These are phyloP conservation scores for Pichia inconspicua DNA, from an alignment of 1,139 yeast species.

Conservation along the genomic window DNA sequence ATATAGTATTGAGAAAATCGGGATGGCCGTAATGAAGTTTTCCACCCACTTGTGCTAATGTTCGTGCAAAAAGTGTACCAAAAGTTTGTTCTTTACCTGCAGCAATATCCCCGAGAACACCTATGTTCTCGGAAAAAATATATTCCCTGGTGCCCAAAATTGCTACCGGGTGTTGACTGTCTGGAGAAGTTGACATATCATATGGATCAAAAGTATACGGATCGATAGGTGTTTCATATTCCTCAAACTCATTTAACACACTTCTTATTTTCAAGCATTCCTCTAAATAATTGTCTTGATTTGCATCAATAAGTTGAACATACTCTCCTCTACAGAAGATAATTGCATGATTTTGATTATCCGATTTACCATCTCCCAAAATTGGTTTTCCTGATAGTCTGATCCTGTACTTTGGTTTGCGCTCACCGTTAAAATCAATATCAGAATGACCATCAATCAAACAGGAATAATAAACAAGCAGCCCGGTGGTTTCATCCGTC, in stretches of 20 bases:
- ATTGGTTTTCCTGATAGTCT: slow-evolving; percentile 98
- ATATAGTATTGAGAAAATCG: slow-evolving; percentile 68
- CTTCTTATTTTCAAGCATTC: slow-evolving; percentile 97
- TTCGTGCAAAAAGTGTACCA: slow-evolving; percentile 97
- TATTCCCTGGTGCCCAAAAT: slow-evolving; percentile 99
- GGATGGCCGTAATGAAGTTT: slow-evolving; percentile 99
- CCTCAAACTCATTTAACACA: slow-evolving; percentile 96
- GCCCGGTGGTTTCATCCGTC: slow-evolving; percentile 85
- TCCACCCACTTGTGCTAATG: slow-evolving; percentile 97
- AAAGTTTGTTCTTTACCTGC: slow-evolving; percentile 99
- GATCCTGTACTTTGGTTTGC: slow-evolving; percentile 96
- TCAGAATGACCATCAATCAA: slow-evolving; percentile 98
- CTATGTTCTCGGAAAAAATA: slow-evolving; percentile 97
- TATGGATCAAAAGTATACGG: slow-evolving; percentile 64
- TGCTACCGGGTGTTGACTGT: slow-evolving; percentile 70
- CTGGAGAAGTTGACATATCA: slow-evolving; percentile 28
- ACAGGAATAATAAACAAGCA: slow-evolving; percentile 94
- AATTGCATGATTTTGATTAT: slow-evolving; percentile 94
- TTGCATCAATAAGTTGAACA: slow-evolving; percentile 95
- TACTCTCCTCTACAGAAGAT: slow-evolving; percentile 99
- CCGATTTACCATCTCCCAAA: slow-evolving; percentile 98
- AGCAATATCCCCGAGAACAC: slow-evolving; percentile 98
- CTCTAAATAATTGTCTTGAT: slow-evolving; percentile 96
- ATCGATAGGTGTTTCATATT: slow-evolving; percentile 74
- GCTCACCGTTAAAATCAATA: slow-evolving; percentile 92